phyloP scores from a whole-genome alignment of 352 stramenopile genomes.

The Aphanomyces invadans region DNA sequence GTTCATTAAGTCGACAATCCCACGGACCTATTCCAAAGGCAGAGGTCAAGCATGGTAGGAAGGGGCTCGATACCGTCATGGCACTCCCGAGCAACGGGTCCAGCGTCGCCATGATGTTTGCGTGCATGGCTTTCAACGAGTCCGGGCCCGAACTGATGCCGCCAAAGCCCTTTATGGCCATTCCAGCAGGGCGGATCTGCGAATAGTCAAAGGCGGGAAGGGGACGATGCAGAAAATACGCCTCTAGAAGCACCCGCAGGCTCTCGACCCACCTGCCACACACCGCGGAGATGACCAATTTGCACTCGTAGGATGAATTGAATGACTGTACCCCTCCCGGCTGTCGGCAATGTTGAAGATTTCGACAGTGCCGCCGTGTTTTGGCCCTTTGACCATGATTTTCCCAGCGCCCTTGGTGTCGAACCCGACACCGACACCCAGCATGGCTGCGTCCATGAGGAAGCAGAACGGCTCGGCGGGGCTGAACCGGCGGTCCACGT shows the following conservation, averaged over 20 bases:
- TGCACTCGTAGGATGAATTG: not conserved
- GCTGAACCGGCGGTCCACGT: slow-evolving; percentile 45
- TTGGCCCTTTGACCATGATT: slow-evolving; percentile 37
- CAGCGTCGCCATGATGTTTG: slow-evolving; percentile 49
- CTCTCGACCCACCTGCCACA: slow-evolving; percentile 73
- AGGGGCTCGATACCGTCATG: slow-evolving; percentile 32
- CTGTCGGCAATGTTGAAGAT: slow-evolving; percentile 47
- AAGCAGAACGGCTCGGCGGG: slow-evolving; percentile 87
- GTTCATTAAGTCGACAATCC: slow-evolving; percentile 93
- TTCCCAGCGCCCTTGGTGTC: slow-evolving; percentile 85
- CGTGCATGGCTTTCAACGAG: slow-evolving; percentile 68
- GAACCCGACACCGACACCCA: slow-evolving; percentile 91
- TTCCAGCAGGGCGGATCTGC: slow-evolving; percentile 66
- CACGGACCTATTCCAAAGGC: slow-evolving; percentile 30
- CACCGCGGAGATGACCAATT: not conserved
- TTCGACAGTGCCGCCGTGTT: slow-evolving; percentile 20
- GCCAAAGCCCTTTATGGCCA: slow-evolving; percentile 86
- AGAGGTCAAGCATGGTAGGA: not conserved
- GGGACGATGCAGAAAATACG: slow-evolving; percentile 59
- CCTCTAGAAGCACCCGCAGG: slow-evolving; percentile 69
- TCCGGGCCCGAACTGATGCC: slow-evolving; percentile 80
- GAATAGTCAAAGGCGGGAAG: slow-evolving; percentile 72
- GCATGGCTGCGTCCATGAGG: slow-evolving; percentile 93
- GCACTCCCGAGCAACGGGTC: slow-evolving; percentile 37
- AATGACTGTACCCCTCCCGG: slow-evolving; percentile 36